A percentile compares a stretch with the other conserved stretches of the same genome.
phyloP scores from a whole-genome alignment of 2,329 filamentous ascomycete species.

The Fusarium torulosum region DNA sequence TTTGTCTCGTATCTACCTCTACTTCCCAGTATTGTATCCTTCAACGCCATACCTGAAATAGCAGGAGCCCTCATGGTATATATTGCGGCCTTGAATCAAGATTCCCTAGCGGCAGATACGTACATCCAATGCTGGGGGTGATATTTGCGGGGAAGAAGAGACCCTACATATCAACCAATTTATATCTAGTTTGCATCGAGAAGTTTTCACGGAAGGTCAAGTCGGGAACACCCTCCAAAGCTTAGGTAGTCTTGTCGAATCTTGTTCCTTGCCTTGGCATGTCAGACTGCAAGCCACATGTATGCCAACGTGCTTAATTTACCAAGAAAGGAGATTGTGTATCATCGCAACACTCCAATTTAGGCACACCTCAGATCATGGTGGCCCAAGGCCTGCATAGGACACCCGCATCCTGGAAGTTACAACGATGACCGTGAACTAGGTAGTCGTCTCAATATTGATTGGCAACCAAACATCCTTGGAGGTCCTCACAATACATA shows the following conservation, averaged over 20 bases:
- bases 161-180: background rate
- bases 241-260: conserved; percentile 5
- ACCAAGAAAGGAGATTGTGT: background rate
- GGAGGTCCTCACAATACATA: background rate
- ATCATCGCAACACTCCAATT: background rate
- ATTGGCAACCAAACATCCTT: background rate
- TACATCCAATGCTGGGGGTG: background rate
- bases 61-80: too few relatives aligned
- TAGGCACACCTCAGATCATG: background rate
- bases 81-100: too few relatives aligned
- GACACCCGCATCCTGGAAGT: background rate
- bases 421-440: background rate
- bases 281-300: conserved; percentile 18
- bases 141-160: background rate
- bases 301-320: background rate
- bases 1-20: too few relatives aligned
- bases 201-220: conserved; percentile 10
- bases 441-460: too few relatives aligned
- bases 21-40: too few relatives aligned
- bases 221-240: conserved; percentile 19
- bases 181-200: conserved; percentile 20
- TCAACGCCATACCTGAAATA: too few relatives aligned
- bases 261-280: conserved; percentile 14
- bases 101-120: background rate
- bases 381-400: background rate